These are phyloP conservation scores for Firmiana major DNA, from an alignment of 345 rosid genomes.

Conservation along the genomic window DNA sequence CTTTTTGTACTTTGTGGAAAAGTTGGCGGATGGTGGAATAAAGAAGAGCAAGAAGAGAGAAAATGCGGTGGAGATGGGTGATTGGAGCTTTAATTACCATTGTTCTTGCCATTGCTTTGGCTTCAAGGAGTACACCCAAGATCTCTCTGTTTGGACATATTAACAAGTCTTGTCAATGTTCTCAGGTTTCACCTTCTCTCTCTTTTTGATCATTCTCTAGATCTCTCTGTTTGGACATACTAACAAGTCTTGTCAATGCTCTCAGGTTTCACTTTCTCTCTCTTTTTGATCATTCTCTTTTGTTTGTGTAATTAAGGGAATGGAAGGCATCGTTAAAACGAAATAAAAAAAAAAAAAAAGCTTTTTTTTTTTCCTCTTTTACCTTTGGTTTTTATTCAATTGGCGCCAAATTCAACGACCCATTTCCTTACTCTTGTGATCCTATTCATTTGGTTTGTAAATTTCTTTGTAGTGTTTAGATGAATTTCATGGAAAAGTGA, in stretches of 20 bases:
- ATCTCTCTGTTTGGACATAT: conserved; percentile 28
- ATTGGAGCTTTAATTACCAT: conserved; percentile 39
- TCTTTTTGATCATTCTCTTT: background rate
- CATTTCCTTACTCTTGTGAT: background rate
- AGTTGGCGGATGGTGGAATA: conserved; percentile 31
- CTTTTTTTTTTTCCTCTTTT: background rate
- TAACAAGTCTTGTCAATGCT: conserved; percentile 48
- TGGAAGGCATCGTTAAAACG: background rate
- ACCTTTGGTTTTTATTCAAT: background rate
- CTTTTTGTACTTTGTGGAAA: background rate
- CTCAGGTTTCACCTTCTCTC: conserved; percentile 41
- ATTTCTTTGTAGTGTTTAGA: background rate
- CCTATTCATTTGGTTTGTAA: background rate
- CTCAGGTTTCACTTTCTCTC: conserved; percentile 41
- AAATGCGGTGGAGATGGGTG: conserved; percentile 32
- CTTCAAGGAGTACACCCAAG: conserved; percentile 25
- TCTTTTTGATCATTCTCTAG: background rate
- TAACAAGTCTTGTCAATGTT: conserved; percentile 48
- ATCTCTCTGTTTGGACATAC: conserved; percentile 28
- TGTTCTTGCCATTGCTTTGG: conserved; percentile 39
- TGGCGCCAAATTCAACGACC: background rate
- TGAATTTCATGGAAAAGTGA: background rate
- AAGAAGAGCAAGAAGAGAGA: conserved; percentile 26
- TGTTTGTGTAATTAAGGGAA: background rate
- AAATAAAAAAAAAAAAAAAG: background rate